These are phyloP conservation scores for Globisporangium yorkense DNA, from an alignment of 352 stramenopile species.

Conservation along the genomic window DNA sequence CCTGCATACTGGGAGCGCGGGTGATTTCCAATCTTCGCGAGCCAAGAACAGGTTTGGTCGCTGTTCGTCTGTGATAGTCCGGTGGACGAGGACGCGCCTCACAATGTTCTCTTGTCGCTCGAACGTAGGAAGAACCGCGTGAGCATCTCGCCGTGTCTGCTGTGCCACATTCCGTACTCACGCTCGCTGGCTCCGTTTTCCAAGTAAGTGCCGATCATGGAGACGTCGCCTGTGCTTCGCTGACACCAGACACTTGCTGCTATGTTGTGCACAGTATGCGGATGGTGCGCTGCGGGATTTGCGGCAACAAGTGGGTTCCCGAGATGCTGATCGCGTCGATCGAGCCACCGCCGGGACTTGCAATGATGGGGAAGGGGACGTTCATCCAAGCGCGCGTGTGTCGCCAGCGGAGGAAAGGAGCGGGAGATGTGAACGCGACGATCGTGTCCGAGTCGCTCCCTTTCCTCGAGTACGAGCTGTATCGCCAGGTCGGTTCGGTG, in stretches of 20 bases:
- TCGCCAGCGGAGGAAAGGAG: slow-evolving; percentile 87
- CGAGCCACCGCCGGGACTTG: slow-evolving; percentile 68
- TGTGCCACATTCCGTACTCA: slow-evolving; percentile 97
- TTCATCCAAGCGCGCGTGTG: slow-evolving; percentile 97
- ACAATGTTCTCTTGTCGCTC: background rate
- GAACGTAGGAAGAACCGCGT: slow-evolving; percentile 35
- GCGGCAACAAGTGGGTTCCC: slow-evolving; percentile 97
- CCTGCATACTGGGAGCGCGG: slow-evolving; percentile 21
- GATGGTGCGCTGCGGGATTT: slow-evolving; percentile 94
- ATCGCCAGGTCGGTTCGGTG: slow-evolving; percentile 83
- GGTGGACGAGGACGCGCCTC: background rate
- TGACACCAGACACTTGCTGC: slow-evolving; percentile 1
- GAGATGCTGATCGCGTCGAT: slow-evolving; percentile 93
- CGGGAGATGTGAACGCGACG: slow-evolving; percentile 93
- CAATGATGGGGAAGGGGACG: slow-evolving; percentile 88
- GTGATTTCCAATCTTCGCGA: slow-evolving; percentile 1
- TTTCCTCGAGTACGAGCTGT: slow-evolving; percentile 98
- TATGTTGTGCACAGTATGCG: slow-evolving; percentile 77
- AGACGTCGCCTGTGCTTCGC: background rate
- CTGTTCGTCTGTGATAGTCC: background rate
- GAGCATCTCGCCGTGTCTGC: slow-evolving; percentile 82
- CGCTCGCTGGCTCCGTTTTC: slow-evolving; percentile 93
- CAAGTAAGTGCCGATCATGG: slow-evolving; percentile 50
- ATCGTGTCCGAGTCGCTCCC: slow-evolving; percentile 95
- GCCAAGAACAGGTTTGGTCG: slow-evolving; percentile 1